Evolutionary conservation across 768 basidiomycete genomes (phyloP).

Genomic region (Symmetrospora coprosmae): DNA sequence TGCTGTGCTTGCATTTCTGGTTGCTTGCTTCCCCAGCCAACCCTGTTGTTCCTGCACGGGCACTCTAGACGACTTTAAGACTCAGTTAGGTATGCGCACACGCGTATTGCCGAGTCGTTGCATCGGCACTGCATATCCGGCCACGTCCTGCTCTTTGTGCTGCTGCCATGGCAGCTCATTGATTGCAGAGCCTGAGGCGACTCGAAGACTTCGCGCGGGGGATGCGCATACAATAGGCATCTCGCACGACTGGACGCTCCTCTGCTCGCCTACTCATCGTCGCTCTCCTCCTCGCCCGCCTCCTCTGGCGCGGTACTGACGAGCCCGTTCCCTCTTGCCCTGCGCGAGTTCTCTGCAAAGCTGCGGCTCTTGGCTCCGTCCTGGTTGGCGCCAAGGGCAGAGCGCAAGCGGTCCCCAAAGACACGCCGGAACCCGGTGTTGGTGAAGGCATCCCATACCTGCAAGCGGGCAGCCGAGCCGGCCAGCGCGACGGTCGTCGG

Average conservation of each 20-base stretch:
- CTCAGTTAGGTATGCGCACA: too few species aligned
- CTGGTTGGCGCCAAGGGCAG: background rate
- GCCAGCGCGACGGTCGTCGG: conserved; percentile 85
- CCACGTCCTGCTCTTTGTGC: too few species aligned
- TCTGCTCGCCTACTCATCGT: conserved; percentile 17
- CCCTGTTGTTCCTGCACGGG: too few species aligned
- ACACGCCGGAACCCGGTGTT: conserved; percentile 69
- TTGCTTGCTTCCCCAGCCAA: too few species aligned
- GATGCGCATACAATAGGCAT: background rate
- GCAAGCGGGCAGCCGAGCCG: conserved; percentile 82
- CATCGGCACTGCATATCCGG: background rate
- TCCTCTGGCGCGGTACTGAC: conserved; percentile 44
- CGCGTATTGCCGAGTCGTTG: background rate
- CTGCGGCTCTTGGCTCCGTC: conserved; percentile 46
- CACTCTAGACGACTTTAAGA: too few species aligned
- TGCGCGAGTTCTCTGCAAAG: conserved; percentile 30
- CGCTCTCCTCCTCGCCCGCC: conserved; percentile 37
- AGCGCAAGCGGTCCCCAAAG: conserved; percentile 56
- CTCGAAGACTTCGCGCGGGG: too few species aligned
- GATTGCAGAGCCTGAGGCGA: too few species aligned
- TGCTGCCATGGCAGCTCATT: too few species aligned
- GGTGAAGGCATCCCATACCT: conserved; percentile 86
- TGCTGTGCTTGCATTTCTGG: too few species aligned
- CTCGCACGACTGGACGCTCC: background rate
- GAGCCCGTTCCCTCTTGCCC: conserved; percentile 42